Evolutionary conservation across 352 stramenopile genomes (phyloP), one percentile per base, ranked within the genome.

Genomic region (Globisporangium middletonii): DNA sequence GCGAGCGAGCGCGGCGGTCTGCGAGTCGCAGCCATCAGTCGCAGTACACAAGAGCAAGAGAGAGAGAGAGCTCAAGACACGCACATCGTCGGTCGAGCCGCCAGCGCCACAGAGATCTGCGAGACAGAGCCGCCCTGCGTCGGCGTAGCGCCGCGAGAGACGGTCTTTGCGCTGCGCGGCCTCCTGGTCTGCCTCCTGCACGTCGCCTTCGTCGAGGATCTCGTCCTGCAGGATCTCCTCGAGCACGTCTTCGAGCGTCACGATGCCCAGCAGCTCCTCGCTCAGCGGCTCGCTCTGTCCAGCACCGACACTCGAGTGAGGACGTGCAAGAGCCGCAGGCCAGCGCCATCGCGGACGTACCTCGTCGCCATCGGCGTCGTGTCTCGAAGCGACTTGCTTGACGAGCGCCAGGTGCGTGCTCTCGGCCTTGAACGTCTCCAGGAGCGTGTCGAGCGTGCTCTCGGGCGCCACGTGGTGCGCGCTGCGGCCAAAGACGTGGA

Each of bases 171-270:
- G 73, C 46, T 82, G 63, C 43, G 72, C 71, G 15, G 73, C 57
- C 53, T 79, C 64, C 4, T 53, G 65, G 44, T 67, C 66, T 23
- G 23, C 23, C 33, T 71, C 63, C 6, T 64, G 60, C 3, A 86
- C 72, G 73, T 99, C 95, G 18, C 79, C 95, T 69, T 99, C 96
- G 69, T 99, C 96, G 19, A 98, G 78, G 62, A 99, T 98, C 62
- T 98, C 94, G 57, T 95, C 88, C 57, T 90, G 80, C 52, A 99
- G 73, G 62, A 99, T 99, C 55, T 98, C 89, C 66, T 99, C 96
- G 46, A 99, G 87, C 19, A 99, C 96, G 71, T 99, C 97, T 71
- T 99, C 97, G 7, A 99, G 69, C 13, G 97, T 99, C 41, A 99
- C 96, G 41, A 99, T 97, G 19, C 97, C 97, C 50, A 97, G 86